Evolutionary conservation across 2,329 filamentous ascomycete species (phyloP).

Genomic region (Aspergillus sp.): DNA sequence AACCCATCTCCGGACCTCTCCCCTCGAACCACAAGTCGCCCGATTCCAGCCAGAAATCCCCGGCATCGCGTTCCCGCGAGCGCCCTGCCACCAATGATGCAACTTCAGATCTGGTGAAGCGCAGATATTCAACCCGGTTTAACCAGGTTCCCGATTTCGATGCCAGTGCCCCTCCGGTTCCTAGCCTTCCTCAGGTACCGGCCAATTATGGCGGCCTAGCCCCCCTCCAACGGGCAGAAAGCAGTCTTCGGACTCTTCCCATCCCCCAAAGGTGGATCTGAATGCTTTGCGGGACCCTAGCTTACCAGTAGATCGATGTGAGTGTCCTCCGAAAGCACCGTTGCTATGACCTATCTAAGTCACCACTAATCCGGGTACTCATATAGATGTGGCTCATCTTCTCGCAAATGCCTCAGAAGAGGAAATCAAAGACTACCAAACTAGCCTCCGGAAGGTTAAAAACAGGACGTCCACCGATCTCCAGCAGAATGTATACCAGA

Average conservation of each 20-base stretch:
- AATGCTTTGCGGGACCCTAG: slow-evolving; percentile 75
- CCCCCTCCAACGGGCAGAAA: slow-evolving; percentile 38
- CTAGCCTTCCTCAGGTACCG: slow-evolving; percentile 56
- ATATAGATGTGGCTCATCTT: slow-evolving; percentile 50
- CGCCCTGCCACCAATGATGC: slow-evolving; percentile 44
- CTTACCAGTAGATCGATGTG: slow-evolving; percentile 74
- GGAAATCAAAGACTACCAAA: slow-evolving; percentile 78
- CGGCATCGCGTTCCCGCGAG: slow-evolving; percentile 31
- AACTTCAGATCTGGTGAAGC: slow-evolving; percentile 81
- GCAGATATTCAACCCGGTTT: slow-evolving; percentile 89
- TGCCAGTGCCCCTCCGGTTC: slow-evolving; percentile 65
- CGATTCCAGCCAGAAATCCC: slow-evolving; percentile 25
- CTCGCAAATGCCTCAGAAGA: slow-evolving; percentile 82
- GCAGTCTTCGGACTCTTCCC: slow-evolving; percentile 51
- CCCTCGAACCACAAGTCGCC: slow-evolving; percentile 32
- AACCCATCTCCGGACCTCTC: slow-evolving; percentile 47
- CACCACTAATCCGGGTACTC: no score
- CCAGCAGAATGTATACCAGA: slow-evolving; percentile 94
- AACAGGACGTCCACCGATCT: slow-evolving; percentile 74
- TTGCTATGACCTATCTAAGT: no score
- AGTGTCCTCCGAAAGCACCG: slow-evolving; percentile 19
- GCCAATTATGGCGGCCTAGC: slow-evolving; percentile 54
- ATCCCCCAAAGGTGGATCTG: slow-evolving; percentile 66
- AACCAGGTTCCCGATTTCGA: slow-evolving; percentile 69
- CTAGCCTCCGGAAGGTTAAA: slow-evolving; percentile 70